These are phyloP conservation scores for Wallemia ichthyophaga DNA, from an alignment of 1,284 basidiomycete species.

Conservation along the genomic window DNA sequence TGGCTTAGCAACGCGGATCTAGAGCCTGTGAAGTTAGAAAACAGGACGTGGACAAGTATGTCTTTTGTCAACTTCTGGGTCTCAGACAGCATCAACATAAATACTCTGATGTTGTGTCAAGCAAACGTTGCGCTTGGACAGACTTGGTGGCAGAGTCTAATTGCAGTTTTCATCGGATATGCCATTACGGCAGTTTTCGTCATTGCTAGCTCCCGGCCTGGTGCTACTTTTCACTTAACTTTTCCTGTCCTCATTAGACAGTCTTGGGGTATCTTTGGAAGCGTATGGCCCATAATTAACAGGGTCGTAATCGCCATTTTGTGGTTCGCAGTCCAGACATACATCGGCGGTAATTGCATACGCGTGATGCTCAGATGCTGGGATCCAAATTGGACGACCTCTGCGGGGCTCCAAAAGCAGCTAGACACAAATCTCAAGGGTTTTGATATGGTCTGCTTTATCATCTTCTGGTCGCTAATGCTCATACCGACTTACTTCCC, in stretches of 20 bases:
- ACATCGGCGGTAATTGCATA: background rate
- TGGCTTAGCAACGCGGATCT: background rate
- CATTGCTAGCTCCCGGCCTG: background rate
- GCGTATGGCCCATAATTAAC: background rate
- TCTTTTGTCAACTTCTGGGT: background rate
- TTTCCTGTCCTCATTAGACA: background rate
- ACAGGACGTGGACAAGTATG: background rate
- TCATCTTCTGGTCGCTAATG: background rate
- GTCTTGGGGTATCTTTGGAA: background rate
- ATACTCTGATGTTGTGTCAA: background rate
- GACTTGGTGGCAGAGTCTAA: background rate
- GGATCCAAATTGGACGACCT: background rate
- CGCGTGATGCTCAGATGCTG: background rate
- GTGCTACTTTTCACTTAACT: background rate
- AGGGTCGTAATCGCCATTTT: background rate
- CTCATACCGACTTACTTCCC: background rate
- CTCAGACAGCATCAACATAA: background rate
- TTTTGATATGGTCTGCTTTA: background rate
- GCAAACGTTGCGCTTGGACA: background rate
- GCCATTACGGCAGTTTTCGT: background rate
- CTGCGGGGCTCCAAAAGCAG: background rate
- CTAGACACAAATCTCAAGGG: background rate
- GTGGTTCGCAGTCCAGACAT: background rate
- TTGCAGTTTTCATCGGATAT: background rate
- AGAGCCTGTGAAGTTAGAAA: background rate